Base-by-base conservation (phyloP, 345 rosid species). In the Murraya koenigii region DNA sequence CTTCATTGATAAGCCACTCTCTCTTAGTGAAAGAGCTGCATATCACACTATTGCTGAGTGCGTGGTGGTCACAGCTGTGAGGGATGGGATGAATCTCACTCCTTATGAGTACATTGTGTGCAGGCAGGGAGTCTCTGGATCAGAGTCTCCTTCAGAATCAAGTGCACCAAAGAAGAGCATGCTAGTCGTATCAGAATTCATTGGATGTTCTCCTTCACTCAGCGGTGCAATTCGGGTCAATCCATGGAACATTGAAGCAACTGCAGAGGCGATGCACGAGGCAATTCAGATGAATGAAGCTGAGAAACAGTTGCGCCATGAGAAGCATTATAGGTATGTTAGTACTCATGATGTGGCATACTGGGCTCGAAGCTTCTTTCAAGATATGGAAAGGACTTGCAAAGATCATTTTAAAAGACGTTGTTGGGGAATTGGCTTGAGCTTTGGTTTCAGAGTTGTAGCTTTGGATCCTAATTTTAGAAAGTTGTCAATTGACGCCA, bases 321-420 rank as follows among this genome's bases (percentile, higher is more conserved):
- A 95, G 88, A 95, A 95, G 85, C 99, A 95, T 86, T 95, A 91
- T 70, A 88, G 86, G 83, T 91, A 91, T 77, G 91, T 91, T 28
- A 90, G 88, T 85, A 80, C 88, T 23, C 96, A 91, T 79, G 93
- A 91, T 81, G 93, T 90, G 63, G 92, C 93, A 3, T 91, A 89
- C 82, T 91, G 96, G 96, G 85, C 93, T 11, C 77, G 80, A 63
- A 91, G 96, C 82, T 91, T 91, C 83, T 90, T 81, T 84, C 93
- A 88, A 72, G 96, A 91, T 77, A 76, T 91, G 90, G 93, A 91
- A 79, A 88, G 93, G 86, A 80, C 87, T 2, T 91, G 92, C 76
- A 91, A 79, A 81, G 93, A 91, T 66, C 93, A 91, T 85, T 91
- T 89, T 77, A 86, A 84, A 84, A 86, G 92, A 75, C 84, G 86